Base-by-base conservation (phyloP, 164 flowering plant genomes). In the Stephania japonica region DNA sequence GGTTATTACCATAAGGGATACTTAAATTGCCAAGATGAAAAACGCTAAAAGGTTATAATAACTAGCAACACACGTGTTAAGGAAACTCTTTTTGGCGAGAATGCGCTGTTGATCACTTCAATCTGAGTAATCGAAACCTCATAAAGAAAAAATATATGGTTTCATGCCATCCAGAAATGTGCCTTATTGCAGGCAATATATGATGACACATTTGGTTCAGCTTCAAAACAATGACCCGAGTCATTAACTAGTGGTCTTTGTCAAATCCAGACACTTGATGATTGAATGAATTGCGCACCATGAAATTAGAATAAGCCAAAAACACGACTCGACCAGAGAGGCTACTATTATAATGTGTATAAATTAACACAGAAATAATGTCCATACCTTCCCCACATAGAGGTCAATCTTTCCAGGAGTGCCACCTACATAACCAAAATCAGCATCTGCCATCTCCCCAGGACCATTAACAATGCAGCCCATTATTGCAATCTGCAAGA, bases 391-490 rank as follows among this genome's bases (percentile, higher is more conserved):
- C 72, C 99, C 98, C 38, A 94, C 99, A 71, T 92, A 95, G 38
- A 95, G 91, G 79, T 95, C 99, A 70, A 95, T 95, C 84, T 95
- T 95, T 73, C 99, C 99, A 25, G 99, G 99, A 75, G 98, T 86
- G 75, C 98, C 99, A 70, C 97, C 99, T 32, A 95, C 99, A 72
- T 95, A 95, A 0, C 99, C 99, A 80, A 95, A 95, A 84, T 95
- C 98, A 56, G 99, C 99, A 85, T 95, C 99, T 64, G 98, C 99
- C 99, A 95, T 95, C 84, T 95, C 99, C 70, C 99, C 99, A 0
- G 98, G 99, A 66, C 99, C 99, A 78, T 95, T 95, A 42, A 95
- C 99, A 44, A 92, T 95, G 86, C 99, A 95, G 72, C 99, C 99
- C 99, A 95, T 95, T 78, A 95, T 95, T 42, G 99, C 99, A 75